Evolutionary conservation across 108 stramenopile species (phyloP).

Genomic region (Skeletonema tropicum): DNA sequence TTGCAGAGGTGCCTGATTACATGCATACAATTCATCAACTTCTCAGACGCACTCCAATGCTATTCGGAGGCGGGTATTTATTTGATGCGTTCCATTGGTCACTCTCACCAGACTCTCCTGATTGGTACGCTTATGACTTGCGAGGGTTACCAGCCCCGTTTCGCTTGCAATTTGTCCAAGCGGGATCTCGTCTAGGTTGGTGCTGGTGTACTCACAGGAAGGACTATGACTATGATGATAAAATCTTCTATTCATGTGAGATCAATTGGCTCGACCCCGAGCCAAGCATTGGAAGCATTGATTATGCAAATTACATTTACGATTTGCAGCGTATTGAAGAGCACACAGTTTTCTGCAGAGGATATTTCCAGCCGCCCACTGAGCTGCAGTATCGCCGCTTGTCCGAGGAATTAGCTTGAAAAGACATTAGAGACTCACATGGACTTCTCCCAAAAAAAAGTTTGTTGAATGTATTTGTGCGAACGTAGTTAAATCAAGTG

Average conservation of each 20-base stretch:
- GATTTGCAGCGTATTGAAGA: not conserved
- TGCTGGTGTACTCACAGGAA: not conserved
- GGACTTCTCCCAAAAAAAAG: too few relatives aligned
- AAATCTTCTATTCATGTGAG: too few relatives aligned
- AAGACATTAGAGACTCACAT: too few relatives aligned
- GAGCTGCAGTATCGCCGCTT: not conserved
- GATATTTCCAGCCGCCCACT: not conserved
- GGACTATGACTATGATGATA: too few relatives aligned
- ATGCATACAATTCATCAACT: not conserved
- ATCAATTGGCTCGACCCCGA: conserved; percentile 6
- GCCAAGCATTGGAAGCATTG: not conserved
- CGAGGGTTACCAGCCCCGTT: not conserved
- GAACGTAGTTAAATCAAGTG: too few relatives aligned
- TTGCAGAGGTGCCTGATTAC: not conserved
- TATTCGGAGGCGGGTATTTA: not conserved
- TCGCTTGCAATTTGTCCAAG: not conserved
- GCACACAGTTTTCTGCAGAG: not conserved
- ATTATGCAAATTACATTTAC: not conserved
- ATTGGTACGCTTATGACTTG: not conserved
- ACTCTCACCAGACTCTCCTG: not conserved
- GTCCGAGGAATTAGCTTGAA: too few relatives aligned
- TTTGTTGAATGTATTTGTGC: too few relatives aligned
- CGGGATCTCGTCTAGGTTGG: not conserved
- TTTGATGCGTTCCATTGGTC: not conserved
- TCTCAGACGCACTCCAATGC: not conserved